Evolutionary conservation across 768 basidiomycete species (phyloP).

Genomic region (Lyophyllum semitale): DNA sequence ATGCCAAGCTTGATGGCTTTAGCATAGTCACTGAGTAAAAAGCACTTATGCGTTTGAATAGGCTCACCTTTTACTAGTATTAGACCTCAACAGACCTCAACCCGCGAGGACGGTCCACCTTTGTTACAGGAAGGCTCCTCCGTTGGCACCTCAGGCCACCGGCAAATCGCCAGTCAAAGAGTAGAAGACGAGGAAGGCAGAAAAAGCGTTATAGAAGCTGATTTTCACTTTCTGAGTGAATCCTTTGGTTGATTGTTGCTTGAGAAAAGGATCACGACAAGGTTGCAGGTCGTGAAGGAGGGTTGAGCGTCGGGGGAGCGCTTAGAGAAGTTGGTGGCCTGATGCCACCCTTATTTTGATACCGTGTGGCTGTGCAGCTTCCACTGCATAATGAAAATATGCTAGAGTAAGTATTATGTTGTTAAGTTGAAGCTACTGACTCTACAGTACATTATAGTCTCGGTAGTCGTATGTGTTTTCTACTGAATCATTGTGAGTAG

Average conservation of each 20-base stretch:
- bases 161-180: neutral
- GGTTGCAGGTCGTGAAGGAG: conserved; percentile 5
- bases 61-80: neutral
- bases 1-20: neutral
- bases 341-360: neutral
- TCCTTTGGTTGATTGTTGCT: neutral
- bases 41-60: neutral
- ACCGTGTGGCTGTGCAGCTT: conserved; percentile 16
- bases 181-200: neutral
- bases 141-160: neutral
- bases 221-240: too few relatives aligned
- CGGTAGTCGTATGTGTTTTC: too few relatives aligned
- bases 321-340: neutral
- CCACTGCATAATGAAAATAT: neutral
- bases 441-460: too few relatives aligned
- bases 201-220: neutral
- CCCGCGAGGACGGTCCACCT: too few relatives aligned
- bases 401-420: too few relatives aligned
- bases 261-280: neutral
- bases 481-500: too few relatives aligned
- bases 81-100: neutral
- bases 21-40: neutral
- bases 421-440: too few relatives aligned
- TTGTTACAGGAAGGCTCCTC: too few relatives aligned
- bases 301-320: neutral